These are phyloP conservation scores for Scedosporium minutisporum DNA, from an alignment of 2,329 filamentous ascomycete genomes.

Conservation along the genomic window DNA sequence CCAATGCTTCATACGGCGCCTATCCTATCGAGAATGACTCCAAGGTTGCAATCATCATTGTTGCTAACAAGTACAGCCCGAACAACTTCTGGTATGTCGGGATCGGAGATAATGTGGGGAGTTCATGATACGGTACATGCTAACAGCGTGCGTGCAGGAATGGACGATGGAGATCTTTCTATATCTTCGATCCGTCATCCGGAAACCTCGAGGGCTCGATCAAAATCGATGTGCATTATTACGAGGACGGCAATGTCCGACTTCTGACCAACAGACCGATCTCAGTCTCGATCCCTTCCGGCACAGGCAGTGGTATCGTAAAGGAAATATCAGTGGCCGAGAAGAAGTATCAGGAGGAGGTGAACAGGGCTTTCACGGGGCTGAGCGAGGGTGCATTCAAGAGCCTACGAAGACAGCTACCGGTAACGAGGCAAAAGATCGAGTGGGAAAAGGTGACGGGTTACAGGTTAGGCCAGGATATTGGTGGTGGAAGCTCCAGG, in stretches of 20 bases:
- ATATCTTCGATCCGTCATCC: conserved; percentile 65
- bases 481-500: conserved; percentile 56
- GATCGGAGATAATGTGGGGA: background rate
- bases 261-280: conserved; percentile 80
- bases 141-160: conserved; percentile 50
- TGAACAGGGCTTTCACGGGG: conserved; percentile 81
- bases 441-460: conserved; percentile 98
- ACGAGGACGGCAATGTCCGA: conserved; percentile 96
- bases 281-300: conserved; percentile 48
- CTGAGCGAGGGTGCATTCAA: conserved; percentile 95
- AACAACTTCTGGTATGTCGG: conserved; percentile 81
- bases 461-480: conserved; percentile 77
- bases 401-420: conserved; percentile 79
- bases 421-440: conserved; percentile 95
- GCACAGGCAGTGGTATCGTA: conserved; percentile 58
- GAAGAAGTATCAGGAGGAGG: conserved; percentile 90
- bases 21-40: conserved; percentile 71
- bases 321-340: conserved; percentile 71
- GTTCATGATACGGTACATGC: background rate
- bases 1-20: conserved; percentile 68
- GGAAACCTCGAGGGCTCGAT: conserved; percentile 65
- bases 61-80: conserved; percentile 94
- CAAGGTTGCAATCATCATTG: conserved; percentile 70
- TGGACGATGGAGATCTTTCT: conserved; percentile 87
- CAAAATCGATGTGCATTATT: conserved; percentile 97